A percentile compares a stretch with the other conserved stretches of the same genome.
These are phyloP conservation scores for Jaltomata sinuosa DNA, from an alignment of 257 asterid species.

Conservation along the genomic window DNA sequence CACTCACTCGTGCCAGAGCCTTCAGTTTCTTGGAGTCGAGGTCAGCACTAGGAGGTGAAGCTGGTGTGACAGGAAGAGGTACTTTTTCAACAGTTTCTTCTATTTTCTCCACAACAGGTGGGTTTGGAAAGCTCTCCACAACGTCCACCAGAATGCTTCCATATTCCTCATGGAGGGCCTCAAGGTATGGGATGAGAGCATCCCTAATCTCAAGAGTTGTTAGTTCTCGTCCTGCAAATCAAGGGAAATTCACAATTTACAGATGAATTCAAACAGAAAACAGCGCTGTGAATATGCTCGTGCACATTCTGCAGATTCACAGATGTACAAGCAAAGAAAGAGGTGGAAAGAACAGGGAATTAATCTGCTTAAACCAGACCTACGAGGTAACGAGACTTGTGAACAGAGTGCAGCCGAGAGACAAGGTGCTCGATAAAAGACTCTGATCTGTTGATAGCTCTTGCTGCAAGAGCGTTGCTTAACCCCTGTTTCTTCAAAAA, in stretches of 20 bases:
- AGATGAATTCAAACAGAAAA: background rate
- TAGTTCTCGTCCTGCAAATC: conserved; percentile 74
- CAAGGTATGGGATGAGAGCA: conserved; percentile 81
- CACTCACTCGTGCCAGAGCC: conserved; percentile 79
- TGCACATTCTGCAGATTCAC: background rate
- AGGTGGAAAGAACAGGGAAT: background rate
- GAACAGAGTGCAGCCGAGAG: conserved; percentile 75
- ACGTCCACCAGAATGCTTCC: conserved; percentile 54
- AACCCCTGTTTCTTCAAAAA: conserved; percentile 83
- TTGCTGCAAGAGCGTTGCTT: conserved; percentile 61
- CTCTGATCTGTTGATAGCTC: conserved; percentile 76
- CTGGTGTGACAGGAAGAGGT: conserved; percentile 19
- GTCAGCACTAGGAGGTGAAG: conserved; percentile 33
- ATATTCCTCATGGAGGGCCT: conserved; percentile 59
- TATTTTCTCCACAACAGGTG: conserved; percentile 41
- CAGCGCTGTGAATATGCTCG: background rate
- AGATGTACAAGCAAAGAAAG: background rate
- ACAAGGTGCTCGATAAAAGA: conserved; percentile 79
- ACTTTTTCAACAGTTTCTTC: conserved; percentile 33
- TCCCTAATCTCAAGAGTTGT: conserved; percentile 90
- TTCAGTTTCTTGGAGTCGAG: conserved; percentile 47
- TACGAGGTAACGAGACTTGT: conserved; percentile 88
- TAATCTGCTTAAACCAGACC: conserved; percentile 48
- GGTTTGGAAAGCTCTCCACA: conserved; percentile 70
- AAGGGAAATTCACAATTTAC: conserved; percentile 1